These are phyloP conservation scores for Crithidia mellificae DNA, from an alignment of 208 protist genomes.

Conservation along the genomic window DNA sequence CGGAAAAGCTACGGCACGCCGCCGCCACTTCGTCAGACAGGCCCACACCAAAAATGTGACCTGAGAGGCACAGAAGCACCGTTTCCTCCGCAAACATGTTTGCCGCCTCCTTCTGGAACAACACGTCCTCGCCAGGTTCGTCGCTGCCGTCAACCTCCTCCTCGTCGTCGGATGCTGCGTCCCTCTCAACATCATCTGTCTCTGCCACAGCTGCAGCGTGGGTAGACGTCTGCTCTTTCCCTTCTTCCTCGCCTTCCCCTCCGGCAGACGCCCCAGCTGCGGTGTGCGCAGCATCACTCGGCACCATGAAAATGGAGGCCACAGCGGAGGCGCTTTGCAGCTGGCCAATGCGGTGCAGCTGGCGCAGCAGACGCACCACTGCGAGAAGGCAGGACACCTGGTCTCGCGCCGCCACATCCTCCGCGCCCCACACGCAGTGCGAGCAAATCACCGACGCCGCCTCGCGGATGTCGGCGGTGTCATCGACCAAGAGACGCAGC, in stretches of 20 bases:
- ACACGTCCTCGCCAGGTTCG: slow-evolving; percentile 70
- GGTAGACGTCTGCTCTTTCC: too few species aligned
- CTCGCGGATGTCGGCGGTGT: slow-evolving; percentile 65
- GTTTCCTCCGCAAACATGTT: slow-evolving; percentile 85
- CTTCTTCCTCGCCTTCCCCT: too few species aligned
- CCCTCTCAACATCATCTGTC: slow-evolving; percentile 2
- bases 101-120: slow-evolving; percentile 85
- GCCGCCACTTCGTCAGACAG: not conserved
- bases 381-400: slow-evolving; percentile 66
- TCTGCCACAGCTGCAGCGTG: not conserved
- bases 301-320: not conserved
- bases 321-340: slow-evolving; percentile 6
- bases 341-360: slow-evolving; percentile 8
- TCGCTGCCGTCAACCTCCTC: slow-evolving; percentile 17
- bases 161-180: slow-evolving; percentile 7
- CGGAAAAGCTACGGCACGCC: slow-evolving; percentile 9
- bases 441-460: slow-evolving; percentile 38
- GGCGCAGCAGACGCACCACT: slow-evolving; percentile 42
- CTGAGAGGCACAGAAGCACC: slow-evolving; percentile 47
- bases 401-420: slow-evolving; percentile 36
- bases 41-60: slow-evolving; percentile 31
- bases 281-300: too few species aligned
- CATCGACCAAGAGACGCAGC: slow-evolving; percentile 75
- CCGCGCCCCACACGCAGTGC: slow-evolving; percentile 17
- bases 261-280: too few species aligned